phyloP scores from a whole-genome alignment of 148 eudicot species.

The Polygonum maritimum region DNA sequence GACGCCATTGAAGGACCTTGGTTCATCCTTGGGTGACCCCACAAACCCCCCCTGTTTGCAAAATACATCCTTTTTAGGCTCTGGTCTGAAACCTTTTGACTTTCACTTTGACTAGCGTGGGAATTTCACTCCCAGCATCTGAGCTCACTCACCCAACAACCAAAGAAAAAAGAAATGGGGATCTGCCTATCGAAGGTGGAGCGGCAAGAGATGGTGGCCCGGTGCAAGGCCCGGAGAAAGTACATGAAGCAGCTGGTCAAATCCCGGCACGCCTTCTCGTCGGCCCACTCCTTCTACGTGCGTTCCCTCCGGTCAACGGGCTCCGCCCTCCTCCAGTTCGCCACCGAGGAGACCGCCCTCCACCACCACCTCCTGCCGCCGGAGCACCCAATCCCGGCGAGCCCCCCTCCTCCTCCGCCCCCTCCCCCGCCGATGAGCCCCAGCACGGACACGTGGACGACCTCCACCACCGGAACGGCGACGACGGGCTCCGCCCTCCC shows the following conservation, averaged over 20 bases:
- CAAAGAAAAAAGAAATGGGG: constrained; percentile 31
- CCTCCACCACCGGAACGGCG: constrained; percentile 17
- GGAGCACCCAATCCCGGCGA: background rate
- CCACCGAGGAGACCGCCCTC: constrained; percentile 55
- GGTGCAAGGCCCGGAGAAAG: constrained; percentile 71
- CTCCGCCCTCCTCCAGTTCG: constrained; percentile 62
- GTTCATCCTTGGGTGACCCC: no score
- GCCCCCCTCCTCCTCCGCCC: constrained; percentile 15
- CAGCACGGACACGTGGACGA: constrained; percentile 14
- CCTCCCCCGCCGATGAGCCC: constrained; percentile 16
- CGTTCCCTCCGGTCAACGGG: constrained; percentile 57
- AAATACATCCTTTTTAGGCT: background rate
- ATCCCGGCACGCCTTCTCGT: constrained; percentile 55
- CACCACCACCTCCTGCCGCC: constrained; percentile 27
- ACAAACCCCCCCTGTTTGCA: background rate
- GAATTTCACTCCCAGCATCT: background rate
- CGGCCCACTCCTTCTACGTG: constrained; percentile 58
- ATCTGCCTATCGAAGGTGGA: constrained; percentile 67
- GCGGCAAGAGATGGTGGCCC: constrained; percentile 66
- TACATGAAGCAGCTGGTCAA: constrained; percentile 74
- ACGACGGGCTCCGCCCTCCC: constrained; percentile 24
- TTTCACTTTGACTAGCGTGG: background rate
- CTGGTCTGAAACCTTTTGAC: background rate
- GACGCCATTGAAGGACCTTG: constrained; percentile 1
- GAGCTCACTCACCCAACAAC: background rate